phyloP scores from a whole-genome alignment of 139 green algal species.

The Chlorella sp. region DNA sequence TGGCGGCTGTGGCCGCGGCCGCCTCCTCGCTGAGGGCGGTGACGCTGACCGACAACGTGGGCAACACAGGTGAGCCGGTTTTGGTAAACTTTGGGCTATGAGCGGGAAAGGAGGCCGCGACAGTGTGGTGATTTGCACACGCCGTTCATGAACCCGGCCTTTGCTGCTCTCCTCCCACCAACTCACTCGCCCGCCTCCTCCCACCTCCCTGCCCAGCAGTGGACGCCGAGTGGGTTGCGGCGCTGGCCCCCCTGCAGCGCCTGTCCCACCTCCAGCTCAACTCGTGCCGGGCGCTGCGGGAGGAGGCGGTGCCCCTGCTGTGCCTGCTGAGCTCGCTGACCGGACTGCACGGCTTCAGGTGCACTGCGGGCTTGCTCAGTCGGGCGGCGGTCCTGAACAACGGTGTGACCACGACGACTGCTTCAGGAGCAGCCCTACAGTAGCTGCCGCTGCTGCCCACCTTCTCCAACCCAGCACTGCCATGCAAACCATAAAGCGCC shows the following conservation, averaged over 20 bases:
- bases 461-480: too few relatives aligned
- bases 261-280: conserved; percentile 22
- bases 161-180: not conserved
- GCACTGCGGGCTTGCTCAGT: too few relatives aligned
- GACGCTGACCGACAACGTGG: conserved; percentile 14
- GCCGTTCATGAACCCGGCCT: not conserved
- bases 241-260: not conserved
- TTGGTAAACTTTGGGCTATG: not conserved
- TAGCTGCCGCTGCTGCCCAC: too few relatives aligned
- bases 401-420: too few relatives aligned
- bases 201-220: not conserved
- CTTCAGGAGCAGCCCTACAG: too few relatives aligned
- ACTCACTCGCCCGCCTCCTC: not conserved
- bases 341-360: conserved; percentile 11
- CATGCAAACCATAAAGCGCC: too few relatives aligned
- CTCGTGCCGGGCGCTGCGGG: conserved; percentile 11
- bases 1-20: not conserved
- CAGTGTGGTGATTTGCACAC: not conserved
- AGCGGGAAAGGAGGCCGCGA: not conserved
- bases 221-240: not conserved
- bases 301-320: not conserved
- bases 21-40: conserved; percentile 2
- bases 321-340: conserved; percentile 25
- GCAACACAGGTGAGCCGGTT: not conserved
- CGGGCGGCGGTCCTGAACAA: too few relatives aligned